These are phyloP conservation scores for Pyrenophora seminiperda DNA, from an alignment of 2,329 filamentous ascomycete genomes.

Conservation along the genomic window DNA sequence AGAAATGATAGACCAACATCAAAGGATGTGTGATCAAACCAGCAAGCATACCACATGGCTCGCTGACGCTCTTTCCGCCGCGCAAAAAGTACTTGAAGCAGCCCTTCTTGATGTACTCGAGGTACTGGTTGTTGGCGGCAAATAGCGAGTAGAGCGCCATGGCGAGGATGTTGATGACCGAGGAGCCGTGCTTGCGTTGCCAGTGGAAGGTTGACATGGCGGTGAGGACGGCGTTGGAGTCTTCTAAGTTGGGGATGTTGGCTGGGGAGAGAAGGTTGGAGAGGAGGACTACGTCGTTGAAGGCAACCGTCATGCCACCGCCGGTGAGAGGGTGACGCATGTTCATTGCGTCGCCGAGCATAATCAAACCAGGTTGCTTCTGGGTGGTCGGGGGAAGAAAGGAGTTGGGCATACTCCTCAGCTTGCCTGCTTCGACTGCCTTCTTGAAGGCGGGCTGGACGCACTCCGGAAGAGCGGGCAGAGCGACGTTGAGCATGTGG, in stretches of 20 bases:
- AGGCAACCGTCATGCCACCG: conserved; percentile 96
- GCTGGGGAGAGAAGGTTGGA: conserved; percentile 73
- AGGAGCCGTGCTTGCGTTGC: conserved; percentile 78
- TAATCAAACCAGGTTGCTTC: conserved; percentile 71
- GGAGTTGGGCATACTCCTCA: conserved; percentile 94
- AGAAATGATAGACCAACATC: conserved; percentile 90
- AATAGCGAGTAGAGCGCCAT: conserved; percentile 92
- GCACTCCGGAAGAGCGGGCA: conserved; percentile 74
- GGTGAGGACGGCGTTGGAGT: conserved; percentile 67
- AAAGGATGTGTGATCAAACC: conserved; percentile 79
- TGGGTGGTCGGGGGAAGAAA: conserved; percentile 84
- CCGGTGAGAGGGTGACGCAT: conserved; percentile 99
- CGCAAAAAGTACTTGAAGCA: conserved; percentile 92
- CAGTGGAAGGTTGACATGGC: conserved; percentile 83
- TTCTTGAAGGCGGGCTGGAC: conserved; percentile 75
- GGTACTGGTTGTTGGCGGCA: conserved; percentile 68
- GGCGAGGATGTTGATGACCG: conserved; percentile 96
- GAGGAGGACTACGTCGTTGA: conserved; percentile 87
- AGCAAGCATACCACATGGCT: conserved; percentile 79
- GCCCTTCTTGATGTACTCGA: conserved; percentile 80
- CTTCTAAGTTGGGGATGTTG: conserved; percentile 69
- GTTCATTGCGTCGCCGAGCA: conserved; percentile 95
- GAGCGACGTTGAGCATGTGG: conserved; percentile 78
- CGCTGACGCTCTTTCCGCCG: conserved; percentile 72
- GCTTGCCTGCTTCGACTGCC: conserved; percentile 76